Conservation (phyloP, 2,329 filamentous ascomycete species). For the Beauveria bassiana region DNA sequence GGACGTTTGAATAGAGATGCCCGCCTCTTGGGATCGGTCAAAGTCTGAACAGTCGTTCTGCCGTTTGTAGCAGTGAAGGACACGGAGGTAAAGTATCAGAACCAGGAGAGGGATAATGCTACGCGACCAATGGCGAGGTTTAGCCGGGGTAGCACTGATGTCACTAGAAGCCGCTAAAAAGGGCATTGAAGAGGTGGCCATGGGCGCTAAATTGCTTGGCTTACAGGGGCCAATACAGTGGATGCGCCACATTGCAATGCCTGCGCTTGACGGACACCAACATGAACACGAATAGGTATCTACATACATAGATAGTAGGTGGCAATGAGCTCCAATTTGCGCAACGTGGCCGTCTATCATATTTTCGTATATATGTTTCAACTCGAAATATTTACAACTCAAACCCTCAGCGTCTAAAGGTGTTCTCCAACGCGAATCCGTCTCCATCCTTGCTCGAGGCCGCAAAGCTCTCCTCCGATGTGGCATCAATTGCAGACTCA, state of each 20-base stretch:
- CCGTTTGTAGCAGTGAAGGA: neutral
- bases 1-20: neutral
- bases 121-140: conserved; percentile 5
- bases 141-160: conserved; percentile 3
- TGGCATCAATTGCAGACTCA: conserved; percentile 5
- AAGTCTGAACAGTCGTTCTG: neutral
- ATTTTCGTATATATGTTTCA: neutral
- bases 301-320: too few relatives aligned
- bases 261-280: too few relatives aligned
- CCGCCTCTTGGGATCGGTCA: neutral
- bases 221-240: neutral
- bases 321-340: too few relatives aligned
- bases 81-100: neutral
- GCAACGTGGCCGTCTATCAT: neutral
- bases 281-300: too few relatives aligned
- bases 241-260: neutral
- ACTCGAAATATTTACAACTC: neutral
- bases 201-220: neutral
- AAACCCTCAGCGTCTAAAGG: conserved; percentile 13
- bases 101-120: neutral
- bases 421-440: conserved; percentile 23
- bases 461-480: conserved; percentile 4
- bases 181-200: neutral
- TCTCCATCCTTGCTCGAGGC: conserved; percentile 15
- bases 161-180: neutral